A percentile compares a stretch with the other conserved stretches of the same genome.
phyloP scores from a whole-genome alignment of 345 rosid species.

The Eucalyptus albens region DNA sequence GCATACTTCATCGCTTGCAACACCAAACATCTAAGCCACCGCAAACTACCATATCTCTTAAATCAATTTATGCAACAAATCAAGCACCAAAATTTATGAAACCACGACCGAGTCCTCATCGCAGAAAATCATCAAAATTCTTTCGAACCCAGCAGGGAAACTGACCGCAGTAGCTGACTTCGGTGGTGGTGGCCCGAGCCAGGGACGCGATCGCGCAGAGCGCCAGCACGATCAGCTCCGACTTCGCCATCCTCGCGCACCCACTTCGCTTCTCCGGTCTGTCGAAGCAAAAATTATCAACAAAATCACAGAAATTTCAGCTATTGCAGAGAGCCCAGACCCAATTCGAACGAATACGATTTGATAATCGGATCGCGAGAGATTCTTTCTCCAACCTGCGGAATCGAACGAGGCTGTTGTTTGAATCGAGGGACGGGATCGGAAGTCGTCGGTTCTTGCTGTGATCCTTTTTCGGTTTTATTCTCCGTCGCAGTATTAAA shows the following conservation, averaged over 20 bases:
- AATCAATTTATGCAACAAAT: background rate
- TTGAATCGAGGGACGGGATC: background rate
- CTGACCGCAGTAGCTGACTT: slow-evolving; percentile 55
- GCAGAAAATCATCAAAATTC: background rate
- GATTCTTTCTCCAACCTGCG: background rate
- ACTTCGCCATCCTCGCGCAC: background rate
- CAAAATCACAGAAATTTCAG: background rate
- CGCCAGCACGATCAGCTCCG: slow-evolving; percentile 3
- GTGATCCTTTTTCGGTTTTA: background rate
- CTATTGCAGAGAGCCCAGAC: background rate
- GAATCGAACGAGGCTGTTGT: no score
- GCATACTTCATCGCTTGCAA: background rate
- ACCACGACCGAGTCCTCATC: background rate
- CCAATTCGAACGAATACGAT: background rate
- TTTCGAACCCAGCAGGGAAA: background rate
- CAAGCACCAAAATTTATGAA: background rate
- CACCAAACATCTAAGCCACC: background rate
- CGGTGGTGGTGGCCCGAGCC: slow-evolving; percentile 19
- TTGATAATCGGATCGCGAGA: background rate
- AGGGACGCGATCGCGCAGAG: slow-evolving; percentile 19
- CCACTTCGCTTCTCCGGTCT: background rate
- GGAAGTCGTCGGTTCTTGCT: background rate
- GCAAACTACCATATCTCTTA: background rate
- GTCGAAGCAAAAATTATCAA: background rate
- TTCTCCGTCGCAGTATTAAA: background rate